phyloP scores from a whole-genome alignment of 1,284 basidiomycete species.

The Irpex sp. region DNA sequence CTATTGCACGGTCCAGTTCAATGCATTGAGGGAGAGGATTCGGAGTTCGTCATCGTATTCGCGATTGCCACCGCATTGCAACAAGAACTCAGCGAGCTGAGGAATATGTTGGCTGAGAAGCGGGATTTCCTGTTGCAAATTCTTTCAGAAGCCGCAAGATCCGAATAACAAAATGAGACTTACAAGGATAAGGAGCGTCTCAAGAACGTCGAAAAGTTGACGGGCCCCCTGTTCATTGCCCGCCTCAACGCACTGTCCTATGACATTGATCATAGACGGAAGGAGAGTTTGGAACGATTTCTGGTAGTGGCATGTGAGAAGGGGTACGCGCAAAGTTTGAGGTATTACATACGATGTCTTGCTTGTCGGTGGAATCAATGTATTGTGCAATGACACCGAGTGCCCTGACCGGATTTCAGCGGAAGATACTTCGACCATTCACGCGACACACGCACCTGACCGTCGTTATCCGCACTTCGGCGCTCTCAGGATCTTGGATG shows the following conservation, averaged over 20 bases:
- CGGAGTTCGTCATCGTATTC: slow-evolving; percentile 81
- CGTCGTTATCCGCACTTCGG: slow-evolving; percentile 91
- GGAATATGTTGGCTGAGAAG: slow-evolving; percentile 88
- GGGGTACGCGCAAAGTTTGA: background rate
- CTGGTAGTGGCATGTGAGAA: slow-evolving; percentile 32
- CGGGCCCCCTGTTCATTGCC: slow-evolving; percentile 83
- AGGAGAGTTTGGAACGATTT: slow-evolving; percentile 89
- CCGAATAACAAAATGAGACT: slow-evolving; percentile 21
- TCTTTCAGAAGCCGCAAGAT: background rate
- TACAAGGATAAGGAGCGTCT: slow-evolving; percentile 91
- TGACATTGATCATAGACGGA: slow-evolving; percentile 87
- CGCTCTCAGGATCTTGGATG: slow-evolving; percentile 85
- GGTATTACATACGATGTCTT: slow-evolving; percentile 66
- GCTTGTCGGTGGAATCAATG: slow-evolving; percentile 86
- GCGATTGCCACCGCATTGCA: slow-evolving; percentile 81
- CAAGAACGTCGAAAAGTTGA: slow-evolving; percentile 93
- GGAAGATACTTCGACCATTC: background rate
- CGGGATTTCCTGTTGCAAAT: slow-evolving; percentile 73
- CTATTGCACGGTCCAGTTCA: slow-evolving; percentile 97
- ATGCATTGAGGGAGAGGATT: slow-evolving; percentile 89
- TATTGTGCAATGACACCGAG: slow-evolving; percentile 94
- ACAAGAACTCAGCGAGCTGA: slow-evolving; percentile 87
- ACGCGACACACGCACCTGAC: slow-evolving; percentile 51
- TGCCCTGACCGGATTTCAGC: slow-evolving; percentile 46
- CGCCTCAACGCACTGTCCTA: slow-evolving; percentile 83